Percentiles rank a stretch among this genome's conserved stretches.
Evolutionary conservation across 2,329 filamentous ascomycete genomes (phyloP).

Genomic region (Neophaeococcomyces aloes): DNA sequence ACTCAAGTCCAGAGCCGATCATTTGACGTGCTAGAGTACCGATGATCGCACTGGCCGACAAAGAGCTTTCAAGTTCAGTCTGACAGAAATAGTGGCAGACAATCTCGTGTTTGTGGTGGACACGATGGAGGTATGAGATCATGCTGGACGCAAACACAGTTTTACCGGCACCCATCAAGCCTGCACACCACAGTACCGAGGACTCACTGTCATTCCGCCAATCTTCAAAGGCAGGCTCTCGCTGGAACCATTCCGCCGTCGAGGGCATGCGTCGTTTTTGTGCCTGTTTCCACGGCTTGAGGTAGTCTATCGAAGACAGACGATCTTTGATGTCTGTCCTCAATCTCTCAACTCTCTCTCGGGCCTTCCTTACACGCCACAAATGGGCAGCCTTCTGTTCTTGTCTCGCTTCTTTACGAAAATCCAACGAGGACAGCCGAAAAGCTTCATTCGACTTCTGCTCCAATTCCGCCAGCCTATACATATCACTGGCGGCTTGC

Average conservation of each 20-base stretch:
- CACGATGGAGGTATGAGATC: conserved; percentile 11
- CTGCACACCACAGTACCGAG: conserved; percentile 17
- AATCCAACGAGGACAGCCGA: neutral
- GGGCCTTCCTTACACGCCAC: conserved; percentile 2
- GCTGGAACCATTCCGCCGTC: conserved; percentile 13
- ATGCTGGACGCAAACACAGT: conserved; percentile 19
- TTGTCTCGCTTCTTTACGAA: neutral
- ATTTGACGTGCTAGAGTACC: conserved; percentile 19
- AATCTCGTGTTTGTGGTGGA: conserved; percentile 8
- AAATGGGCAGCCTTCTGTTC: conserved; percentile 3
- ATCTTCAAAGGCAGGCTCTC: conserved; percentile 10
- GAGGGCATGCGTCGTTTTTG: conserved; percentile 9
- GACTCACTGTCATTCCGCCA: conserved; percentile 10
- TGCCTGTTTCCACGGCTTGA: conserved; percentile 17
- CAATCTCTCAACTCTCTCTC: conserved; percentile 3
- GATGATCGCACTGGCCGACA: conserved; percentile 17
- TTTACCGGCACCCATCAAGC: conserved; percentile 20
- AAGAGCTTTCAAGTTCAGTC: conserved; percentile 11
- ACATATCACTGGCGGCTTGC: neutral
- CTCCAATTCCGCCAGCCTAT: neutral
- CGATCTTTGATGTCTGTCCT: conserved; percentile 6
- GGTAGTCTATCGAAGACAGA: conserved; percentile 13
- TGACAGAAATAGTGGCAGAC: conserved; percentile 19
- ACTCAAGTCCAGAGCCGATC: conserved; percentile 8
- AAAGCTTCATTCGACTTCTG: neutral